These are phyloP conservation scores for Fusarium nygamai DNA, from an alignment of 2,329 filamentous ascomycete genomes.

Conservation along the genomic window DNA sequence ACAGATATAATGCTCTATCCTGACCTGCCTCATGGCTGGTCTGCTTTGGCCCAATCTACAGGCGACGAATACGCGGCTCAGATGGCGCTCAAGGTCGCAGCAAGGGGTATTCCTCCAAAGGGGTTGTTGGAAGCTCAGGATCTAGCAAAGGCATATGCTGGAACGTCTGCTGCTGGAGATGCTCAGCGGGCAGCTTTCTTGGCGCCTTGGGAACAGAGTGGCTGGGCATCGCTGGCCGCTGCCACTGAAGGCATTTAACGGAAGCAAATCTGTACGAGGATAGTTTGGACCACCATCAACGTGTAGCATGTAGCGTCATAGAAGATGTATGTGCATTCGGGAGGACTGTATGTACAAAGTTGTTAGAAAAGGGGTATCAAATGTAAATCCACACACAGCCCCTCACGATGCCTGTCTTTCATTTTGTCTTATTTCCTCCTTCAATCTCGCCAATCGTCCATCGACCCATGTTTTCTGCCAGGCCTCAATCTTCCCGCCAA, in stretches of 20 bases:
- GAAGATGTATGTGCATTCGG: neutral
- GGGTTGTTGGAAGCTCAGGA: constrained; percentile 75
- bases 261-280: neutral
- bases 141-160: constrained; percentile 77
- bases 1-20: constrained; percentile 85
- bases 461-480: constrained; percentile 83
- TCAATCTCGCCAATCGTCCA: constrained; percentile 74
- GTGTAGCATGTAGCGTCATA: neutral
- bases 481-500: constrained; percentile 89
- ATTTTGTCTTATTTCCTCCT: constrained; percentile 62
- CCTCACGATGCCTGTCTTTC: constrained; percentile 16
- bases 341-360: neutral
- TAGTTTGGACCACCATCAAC: neutral
- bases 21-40: constrained; percentile 82
- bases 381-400: neutral
- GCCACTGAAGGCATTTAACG: constrained; percentile 40
- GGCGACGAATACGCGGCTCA: constrained; percentile 68
- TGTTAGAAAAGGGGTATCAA: constrained; percentile 32
- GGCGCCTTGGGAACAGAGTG: constrained; percentile 78
- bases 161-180: constrained; percentile 76
- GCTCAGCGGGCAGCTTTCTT: constrained; percentile 81
- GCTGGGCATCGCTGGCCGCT: constrained; percentile 68
- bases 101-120: constrained; percentile 76
- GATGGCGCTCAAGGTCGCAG: constrained; percentile 84
- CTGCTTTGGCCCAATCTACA: constrained; percentile 71